These are phyloP conservation scores for Microbotryum silenes-acaulis DNA, from an alignment of 1,284 basidiomycete genomes.

Conservation along the genomic window DNA sequence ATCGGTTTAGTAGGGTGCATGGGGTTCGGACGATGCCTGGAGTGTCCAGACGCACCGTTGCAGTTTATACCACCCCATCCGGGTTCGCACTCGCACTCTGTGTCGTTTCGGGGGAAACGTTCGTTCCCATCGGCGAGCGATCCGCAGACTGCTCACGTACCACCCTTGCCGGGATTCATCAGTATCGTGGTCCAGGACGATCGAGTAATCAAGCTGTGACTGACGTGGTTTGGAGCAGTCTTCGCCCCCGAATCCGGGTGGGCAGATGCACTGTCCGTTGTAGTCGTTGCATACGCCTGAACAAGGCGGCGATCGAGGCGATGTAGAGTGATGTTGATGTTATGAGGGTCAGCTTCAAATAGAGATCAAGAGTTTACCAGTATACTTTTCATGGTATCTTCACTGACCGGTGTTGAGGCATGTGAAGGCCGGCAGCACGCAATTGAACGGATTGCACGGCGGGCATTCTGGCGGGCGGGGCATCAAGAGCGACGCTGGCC, in stretches of 20 bases:
- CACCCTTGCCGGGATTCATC: not conserved
- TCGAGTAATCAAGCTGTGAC: conserved; percentile 37
- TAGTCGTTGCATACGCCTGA: conserved; percentile 70
- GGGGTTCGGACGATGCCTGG: not conserved
- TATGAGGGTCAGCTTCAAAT: not conserved
- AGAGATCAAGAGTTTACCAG: no score
- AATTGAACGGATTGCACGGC: conserved; percentile 35
- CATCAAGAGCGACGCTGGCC: conserved; percentile 3
- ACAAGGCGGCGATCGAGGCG: not conserved
- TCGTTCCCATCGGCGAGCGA: conserved; percentile 81
- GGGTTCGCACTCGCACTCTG: conserved; percentile 77
- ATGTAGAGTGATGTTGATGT: not conserved
- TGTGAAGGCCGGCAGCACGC: conserved; percentile 29
- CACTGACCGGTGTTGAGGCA: conserved; percentile 29
- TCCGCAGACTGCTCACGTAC: conserved; percentile 52
- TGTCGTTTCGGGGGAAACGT: conserved; percentile 65
- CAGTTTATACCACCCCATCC: conserved; percentile 96
- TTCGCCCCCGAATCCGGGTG: conserved; percentile 80
- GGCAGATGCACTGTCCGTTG: conserved; percentile 84
- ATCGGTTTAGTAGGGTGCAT: not conserved
- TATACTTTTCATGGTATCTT: no score
- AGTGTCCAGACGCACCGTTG: conserved; percentile 57
- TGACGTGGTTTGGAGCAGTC: conserved; percentile 76
- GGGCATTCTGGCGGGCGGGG: conserved; percentile 29
- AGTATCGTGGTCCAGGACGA: not conserved